Percentiles rank a stretch among this genome's conserved stretches.
Conservation (phyloP, 129 eudicot genomes). For the Flaveria linearis region DNA sequence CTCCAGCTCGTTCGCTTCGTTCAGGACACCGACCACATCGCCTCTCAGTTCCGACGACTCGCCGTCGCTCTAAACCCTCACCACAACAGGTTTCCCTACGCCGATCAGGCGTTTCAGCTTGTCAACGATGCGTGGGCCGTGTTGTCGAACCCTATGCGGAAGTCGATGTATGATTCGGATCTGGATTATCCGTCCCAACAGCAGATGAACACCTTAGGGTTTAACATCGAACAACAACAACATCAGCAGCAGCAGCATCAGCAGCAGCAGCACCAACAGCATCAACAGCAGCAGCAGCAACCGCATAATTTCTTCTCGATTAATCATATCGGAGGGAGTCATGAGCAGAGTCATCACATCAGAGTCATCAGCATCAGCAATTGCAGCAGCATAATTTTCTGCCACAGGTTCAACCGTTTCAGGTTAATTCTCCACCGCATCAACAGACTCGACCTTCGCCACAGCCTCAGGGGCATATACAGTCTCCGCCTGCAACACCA, state of each 20-base stretch:
- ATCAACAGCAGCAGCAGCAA: slow-evolving; percentile 31
- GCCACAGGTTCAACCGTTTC: slow-evolving; percentile 36
- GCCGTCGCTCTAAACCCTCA: slow-evolving; percentile 43
- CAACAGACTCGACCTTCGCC: slow-evolving; percentile 14
- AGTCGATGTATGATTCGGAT: slow-evolving; percentile 70
- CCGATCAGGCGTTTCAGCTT: slow-evolving; percentile 76
- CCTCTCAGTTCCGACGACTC: slow-evolving; percentile 60
- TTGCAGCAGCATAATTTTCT: slow-evolving; percentile 37
- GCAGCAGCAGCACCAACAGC: slow-evolving; percentile 26
- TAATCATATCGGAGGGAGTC: slow-evolving; percentile 31
- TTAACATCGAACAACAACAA: slow-evolving; percentile 34
- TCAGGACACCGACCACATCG: slow-evolving; percentile 61
- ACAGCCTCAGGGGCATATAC: slow-evolving; percentile 26
- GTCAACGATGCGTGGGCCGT: slow-evolving; percentile 76
- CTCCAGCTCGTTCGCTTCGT: slow-evolving; percentile 60
- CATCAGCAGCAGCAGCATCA: slow-evolving; percentile 25
- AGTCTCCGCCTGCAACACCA: slow-evolving; percentile 20
- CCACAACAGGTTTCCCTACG: slow-evolving; percentile 30
- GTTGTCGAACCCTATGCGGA: slow-evolving; percentile 63
- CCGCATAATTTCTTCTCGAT: slow-evolving; percentile 37
- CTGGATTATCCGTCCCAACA: slow-evolving; percentile 43
- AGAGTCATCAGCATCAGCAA: slow-evolving; percentile 25
- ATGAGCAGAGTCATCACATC: slow-evolving; percentile 30
- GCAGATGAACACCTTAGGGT: slow-evolving; percentile 35
- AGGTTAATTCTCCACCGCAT: slow-evolving; percentile 20